phyloP scores from a whole-genome alignment of 176 grass and related monocot genomes.

The Carex cristatella region DNA sequence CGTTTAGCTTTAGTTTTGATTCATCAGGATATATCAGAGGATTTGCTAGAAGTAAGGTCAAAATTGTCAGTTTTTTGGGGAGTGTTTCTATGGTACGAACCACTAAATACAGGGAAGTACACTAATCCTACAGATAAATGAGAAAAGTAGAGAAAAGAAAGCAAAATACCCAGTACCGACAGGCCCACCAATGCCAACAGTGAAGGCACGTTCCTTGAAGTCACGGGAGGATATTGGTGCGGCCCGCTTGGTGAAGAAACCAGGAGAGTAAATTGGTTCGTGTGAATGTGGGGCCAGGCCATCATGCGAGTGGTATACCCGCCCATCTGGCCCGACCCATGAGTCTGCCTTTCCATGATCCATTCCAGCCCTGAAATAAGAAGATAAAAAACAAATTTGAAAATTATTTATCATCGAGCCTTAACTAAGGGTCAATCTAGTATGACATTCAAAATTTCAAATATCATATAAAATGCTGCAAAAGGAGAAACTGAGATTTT shows the following conservation, averaged over 20 bases:
- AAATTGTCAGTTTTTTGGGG: background rate
- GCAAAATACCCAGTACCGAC: conserved; percentile 69
- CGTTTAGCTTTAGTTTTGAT: background rate
- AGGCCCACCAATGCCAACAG: conserved; percentile 88
- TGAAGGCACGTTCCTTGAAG: conserved; percentile 89
- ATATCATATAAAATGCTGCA: background rate
- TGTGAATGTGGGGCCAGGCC: conserved; percentile 92
- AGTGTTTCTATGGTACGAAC: background rate
- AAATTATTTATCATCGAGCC: background rate
- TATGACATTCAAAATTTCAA: background rate
- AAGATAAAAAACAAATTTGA: background rate
- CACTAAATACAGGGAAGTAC: background rate
- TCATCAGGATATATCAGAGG: background rate
- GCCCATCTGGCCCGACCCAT: conserved; percentile 68
- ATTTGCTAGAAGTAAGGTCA: background rate
- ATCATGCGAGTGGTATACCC: conserved; percentile 87
- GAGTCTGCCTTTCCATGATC: conserved; percentile 20
- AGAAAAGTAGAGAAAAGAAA: background rate
- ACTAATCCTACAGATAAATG: background rate
- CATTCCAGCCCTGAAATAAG: background rate
- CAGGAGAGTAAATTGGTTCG: conserved; percentile 94
- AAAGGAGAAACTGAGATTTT: background rate
- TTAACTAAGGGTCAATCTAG: background rate
- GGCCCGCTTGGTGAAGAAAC: conserved; percentile 87
- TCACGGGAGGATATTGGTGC: conserved; percentile 42